Base-by-base conservation (phyloP, 768 basidiomycete species). In the Mycena galopus region DNA sequence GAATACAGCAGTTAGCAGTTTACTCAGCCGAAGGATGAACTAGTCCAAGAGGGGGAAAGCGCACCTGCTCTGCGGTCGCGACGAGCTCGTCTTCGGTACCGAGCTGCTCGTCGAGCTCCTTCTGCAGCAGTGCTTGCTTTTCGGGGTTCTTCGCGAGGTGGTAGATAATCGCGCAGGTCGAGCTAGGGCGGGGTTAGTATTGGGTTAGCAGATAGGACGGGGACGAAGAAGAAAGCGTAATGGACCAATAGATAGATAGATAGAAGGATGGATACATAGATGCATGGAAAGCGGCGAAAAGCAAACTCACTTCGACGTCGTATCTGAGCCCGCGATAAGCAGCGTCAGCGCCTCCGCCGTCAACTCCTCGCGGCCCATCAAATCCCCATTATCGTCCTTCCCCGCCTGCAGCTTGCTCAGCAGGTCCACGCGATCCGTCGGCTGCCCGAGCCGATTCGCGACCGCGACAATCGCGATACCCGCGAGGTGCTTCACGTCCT, bases 341-440 rank as follows among this genome's bases (percentile, higher is more conserved):
- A 96, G 89, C 0, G 95, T 96, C 23, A 94, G 81, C 55, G 93
- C 93, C 83, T 98, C 96, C 0, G 96, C 96, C 1, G 95, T 97
- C 67, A 98, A 82, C 78, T 97, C 96, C 75, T 90, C 90, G 30
- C 87, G 86, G 0, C 93, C 91, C 93, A 98, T 92, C 1, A 87
- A 90, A 4, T 95, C 90, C 19, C 96, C 96, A n/a, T 87, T 81
- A 57, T 91, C 89, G 77, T 97, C 96, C 73, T 90, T 89, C 8
- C 91, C 94, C 47, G 87, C 83, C 77, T 95, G 93, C 3, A 98
- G 86, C 80, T 95, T 95, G 76, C 91, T 90, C 56, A 98, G 82
- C 61, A 98, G 83, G 79, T 98, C 96, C 14, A 91, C 87, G 30
- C 95, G 87, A 77, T 96, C 95, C 0, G 88, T 88, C 2, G 90